phyloP scores from a whole-genome alignment of 2,329 filamentous ascomycete species.

The Penicillium sp. region DNA sequence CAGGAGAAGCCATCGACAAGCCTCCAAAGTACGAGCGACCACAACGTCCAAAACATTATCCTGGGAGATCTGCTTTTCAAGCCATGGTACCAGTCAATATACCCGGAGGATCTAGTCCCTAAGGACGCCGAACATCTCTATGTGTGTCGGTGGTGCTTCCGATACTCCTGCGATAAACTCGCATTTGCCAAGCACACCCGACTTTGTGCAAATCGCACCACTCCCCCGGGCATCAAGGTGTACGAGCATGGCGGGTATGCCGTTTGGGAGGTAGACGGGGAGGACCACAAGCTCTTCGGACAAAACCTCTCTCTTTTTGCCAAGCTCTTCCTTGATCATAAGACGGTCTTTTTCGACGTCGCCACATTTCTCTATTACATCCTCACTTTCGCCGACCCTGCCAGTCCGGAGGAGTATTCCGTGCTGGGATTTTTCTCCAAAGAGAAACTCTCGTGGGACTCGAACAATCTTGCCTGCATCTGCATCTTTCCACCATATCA shows the following conservation, averaged over 20 bases:
- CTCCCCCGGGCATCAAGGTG: constrained; percentile 63
- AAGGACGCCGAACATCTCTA: constrained; percentile 59
- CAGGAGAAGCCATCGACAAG: constrained; percentile 18
- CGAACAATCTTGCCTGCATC: constrained; percentile 96
- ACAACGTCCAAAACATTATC: constrained; percentile 81
- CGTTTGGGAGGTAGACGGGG: constrained; percentile 89
- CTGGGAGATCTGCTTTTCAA: constrained; percentile 77
- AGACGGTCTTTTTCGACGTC: constrained; percentile 97
- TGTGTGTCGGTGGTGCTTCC: constrained; percentile 90
- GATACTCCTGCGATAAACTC: constrained; percentile 58
- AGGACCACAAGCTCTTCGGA: constrained; percentile 79
- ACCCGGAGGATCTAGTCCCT: constrained; percentile 61
- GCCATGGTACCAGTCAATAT: constrained; percentile 91
- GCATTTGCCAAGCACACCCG: constrained; percentile 36
- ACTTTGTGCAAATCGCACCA: constrained; percentile 50
- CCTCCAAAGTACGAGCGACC: constrained; percentile 45
- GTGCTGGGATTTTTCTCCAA: constrained; percentile 98
- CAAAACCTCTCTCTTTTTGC: constrained; percentile 95
- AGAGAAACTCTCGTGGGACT: constrained; percentile 98
- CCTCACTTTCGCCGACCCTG: constrained; percentile 64
- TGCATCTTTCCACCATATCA: constrained; percentile 95
- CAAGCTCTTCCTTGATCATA: constrained; percentile 96
- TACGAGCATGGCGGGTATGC: constrained; percentile 77
- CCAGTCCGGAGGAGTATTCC: constrained; percentile 42
- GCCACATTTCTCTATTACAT: constrained; percentile 91